Evolutionary conservation across 2,329 filamentous ascomycete species (phyloP), one percentile per base, ranked within the genome.

Genomic region (Aureobasidium sp.): DNA sequence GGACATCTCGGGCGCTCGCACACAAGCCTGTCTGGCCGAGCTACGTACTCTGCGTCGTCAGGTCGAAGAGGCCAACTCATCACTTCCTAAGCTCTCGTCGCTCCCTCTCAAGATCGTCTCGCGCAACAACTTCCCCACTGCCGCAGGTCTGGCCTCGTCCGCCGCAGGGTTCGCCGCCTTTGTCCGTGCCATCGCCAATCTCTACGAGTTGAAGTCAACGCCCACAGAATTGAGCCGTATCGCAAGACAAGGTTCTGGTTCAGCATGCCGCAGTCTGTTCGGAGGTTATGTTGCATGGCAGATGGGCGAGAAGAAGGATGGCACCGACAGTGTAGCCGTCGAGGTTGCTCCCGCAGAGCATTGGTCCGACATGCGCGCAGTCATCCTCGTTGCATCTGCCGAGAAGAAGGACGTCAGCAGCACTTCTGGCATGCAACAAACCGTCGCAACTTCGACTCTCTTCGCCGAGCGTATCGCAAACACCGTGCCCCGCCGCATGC

Each of bases 111-210:
- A 91, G 73, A 91, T 99, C 71, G 94, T 98, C 65, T 96, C 93
- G 66, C 93, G 96, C 84, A 99, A 99, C 87, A 99, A 99, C 87
- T 99, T 99, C 87, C 96, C 96, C 69, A 99, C 96, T 3, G 96
- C 96, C 31, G 96, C 96, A 6, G 96, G 96, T 9, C 90, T 99
- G 33, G 88, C 88, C 47, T 86, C 84, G 71, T 85, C 84, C 27
- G 88, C 88, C n/a, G 88, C 88, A n/a, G 89, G 88, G 29, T 89
- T 91, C 71, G 89, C 88, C 42, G 88, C 89, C 16, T 81, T 90
- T 1, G 87, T 98, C 25, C 89, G 94, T 66, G 95, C 93, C 70
- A 93, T 99, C 72, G 96, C 96, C 42, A 88, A 98, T 78, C 88
- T 99, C 47, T 99, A 98, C 83, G 86, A 93, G 77, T 89, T 99